Base-by-base conservation (phyloP, 495 filamentous ascomycete genomes). In the Alectoria sarmentosa region DNA sequence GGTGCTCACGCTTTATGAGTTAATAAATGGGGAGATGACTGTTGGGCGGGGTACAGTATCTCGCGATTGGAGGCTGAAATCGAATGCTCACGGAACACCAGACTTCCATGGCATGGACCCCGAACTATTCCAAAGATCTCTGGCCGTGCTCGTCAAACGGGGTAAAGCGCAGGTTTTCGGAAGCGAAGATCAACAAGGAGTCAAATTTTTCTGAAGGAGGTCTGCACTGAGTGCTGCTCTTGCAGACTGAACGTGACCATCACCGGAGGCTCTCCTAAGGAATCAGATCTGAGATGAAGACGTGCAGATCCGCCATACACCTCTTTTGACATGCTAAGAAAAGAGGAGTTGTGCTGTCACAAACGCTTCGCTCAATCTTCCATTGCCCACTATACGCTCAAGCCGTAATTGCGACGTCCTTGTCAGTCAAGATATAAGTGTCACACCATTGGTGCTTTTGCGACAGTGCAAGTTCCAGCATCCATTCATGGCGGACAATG, bases 111-210 rank as follows among this genome's bases (percentile, higher is more conserved):
- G 90, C 21, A 90, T 98, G 81, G 92, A 97, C 68, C 72, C 76
- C 30, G 90, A 91, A 32, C 70, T 95, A 41, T 82, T 98, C 73
- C 80, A 87, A 63, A 90, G 87, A 72, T 83, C 89, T n/a, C 76
- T 98, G 23, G 79, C 80, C 64, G 79, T 90, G 61, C 78, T 96
- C 32, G 91, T 96, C 32, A 96, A 92, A 79, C 80, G 88, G 42
- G 92, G 92, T 66, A 95, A 89, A 76, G 92, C 94, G 30, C 92
- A 97, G 76, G 84, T 98, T 17, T 97, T 98, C 79, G 93, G 93
- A 26, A 75, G 69, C 44, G 92, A 92, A 66, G 93, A 93, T 68
- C 85, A 88, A 64, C 84, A 86, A 71, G 94, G 94, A 61, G 90
- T 97, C 65, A 98, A 98, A 77, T 98, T 98, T 78, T 97, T 97